phyloP scores from a whole-genome alignment of 2,329 filamentous ascomycete genomes.

The Aspergillus luchuensis region DNA sequence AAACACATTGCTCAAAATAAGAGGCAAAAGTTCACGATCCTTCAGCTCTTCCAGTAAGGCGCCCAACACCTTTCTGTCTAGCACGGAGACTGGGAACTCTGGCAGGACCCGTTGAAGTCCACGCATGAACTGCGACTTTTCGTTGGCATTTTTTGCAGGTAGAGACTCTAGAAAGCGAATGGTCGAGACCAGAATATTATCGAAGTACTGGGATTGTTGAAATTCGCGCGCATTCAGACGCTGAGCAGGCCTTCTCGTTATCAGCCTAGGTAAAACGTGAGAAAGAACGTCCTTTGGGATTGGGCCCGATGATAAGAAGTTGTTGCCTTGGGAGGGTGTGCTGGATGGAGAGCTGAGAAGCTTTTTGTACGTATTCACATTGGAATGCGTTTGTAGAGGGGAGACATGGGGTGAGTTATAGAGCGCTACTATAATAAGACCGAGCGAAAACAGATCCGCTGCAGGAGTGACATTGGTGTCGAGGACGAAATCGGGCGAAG shows the following conservation, averaged over 20 bases:
- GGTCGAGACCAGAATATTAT: conserved; percentile 93
- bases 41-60: conserved; percentile 91
- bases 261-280: conserved; percentile 78
- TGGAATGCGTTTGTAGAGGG: conserved; percentile 79
- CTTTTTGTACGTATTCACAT: conserved; percentile 80
- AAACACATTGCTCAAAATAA: conserved; percentile 90
- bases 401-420: conserved; percentile 95
- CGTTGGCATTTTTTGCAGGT: conserved; percentile 85
- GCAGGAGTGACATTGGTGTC: conserved; percentile 83
- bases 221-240: conserved; percentile 87
- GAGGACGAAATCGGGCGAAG: conserved; percentile 90
- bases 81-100: conserved; percentile 88
- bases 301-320: conserved; percentile 76
- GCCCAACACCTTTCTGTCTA: conserved; percentile 91
- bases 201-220: conserved; percentile 92
- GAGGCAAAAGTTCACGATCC: conserved; percentile 79
- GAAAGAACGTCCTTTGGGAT: conserved; percentile 76
- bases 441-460: conserved; percentile 92
- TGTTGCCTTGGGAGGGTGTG: conserved; percentile 77
- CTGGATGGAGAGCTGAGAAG: conserved; percentile 76
- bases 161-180: conserved; percentile 92
- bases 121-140: conserved; percentile 89
- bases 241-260: conserved; percentile 84
- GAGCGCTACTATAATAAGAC: conserved; percentile 81
- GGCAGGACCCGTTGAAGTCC: conserved; percentile 83